Evolutionary conservation across 495 filamentous ascomycete genomes (phyloP).

Genomic region (Neurospora sp.): DNA sequence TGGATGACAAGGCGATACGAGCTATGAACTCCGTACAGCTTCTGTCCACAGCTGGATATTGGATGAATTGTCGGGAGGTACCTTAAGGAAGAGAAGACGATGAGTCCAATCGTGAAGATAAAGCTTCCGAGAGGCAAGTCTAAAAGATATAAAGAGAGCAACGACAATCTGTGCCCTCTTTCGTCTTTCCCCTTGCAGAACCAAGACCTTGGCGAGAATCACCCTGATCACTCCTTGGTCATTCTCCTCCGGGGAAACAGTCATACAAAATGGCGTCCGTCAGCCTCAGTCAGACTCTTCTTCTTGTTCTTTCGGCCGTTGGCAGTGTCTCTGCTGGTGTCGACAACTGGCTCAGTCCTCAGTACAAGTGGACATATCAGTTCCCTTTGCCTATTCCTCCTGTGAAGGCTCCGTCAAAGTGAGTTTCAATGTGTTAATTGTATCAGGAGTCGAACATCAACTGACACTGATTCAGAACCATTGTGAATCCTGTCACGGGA

Average conservation of each 20-base stretch:
- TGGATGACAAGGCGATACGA: not conserved
- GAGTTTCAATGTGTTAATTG: no score
- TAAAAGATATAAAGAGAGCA: not conserved
- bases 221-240: not conserved
- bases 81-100: not conserved
- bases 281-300: not conserved
- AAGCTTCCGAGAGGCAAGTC: not conserved
- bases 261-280: not conserved
- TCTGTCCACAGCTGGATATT: not conserved
- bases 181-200: not conserved
- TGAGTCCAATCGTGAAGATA: not conserved
- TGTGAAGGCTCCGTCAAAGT: slow-evolving; percentile 32
- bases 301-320: not conserved
- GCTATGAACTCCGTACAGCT: not conserved
- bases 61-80: not conserved
- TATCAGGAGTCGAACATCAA: not conserved
- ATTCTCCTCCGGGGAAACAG: not conserved
- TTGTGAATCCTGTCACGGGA: slow-evolving; percentile 22
- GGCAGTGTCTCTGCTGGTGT: not conserved
- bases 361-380: slow-evolving; percentile 37
- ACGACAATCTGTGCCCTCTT: not conserved
- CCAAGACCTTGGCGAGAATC: not conserved
- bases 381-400: slow-evolving; percentile 39
- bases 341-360: slow-evolving; percentile 13
- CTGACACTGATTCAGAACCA: slow-evolving; percentile 5